phyloP scores from a whole-genome alignment of 1,284 basidiomycete species.

The Vanrija humicola region DNA sequence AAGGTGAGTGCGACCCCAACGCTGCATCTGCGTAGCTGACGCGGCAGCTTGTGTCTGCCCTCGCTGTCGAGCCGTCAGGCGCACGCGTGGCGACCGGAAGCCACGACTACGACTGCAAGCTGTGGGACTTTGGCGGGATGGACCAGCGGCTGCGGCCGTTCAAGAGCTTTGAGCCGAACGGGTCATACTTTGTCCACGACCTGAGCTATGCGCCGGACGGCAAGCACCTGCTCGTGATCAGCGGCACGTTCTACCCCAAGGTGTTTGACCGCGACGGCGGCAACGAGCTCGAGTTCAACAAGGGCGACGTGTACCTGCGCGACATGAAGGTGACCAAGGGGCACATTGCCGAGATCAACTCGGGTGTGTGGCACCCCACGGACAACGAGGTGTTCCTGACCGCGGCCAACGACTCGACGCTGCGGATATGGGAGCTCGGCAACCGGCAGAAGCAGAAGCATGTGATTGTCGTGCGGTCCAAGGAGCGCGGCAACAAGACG shows the following conservation, averaged over 20 bases:
- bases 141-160: slow-evolving; percentile 78
- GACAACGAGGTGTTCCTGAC: slow-evolving; percentile 82
- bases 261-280: slow-evolving; percentile 86
- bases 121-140: slow-evolving; percentile 99
- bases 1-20: slow-evolving; percentile 53
- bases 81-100: slow-evolving; percentile 86
- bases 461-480: slow-evolving; percentile 93
- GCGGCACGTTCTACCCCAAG: slow-evolving; percentile 81
- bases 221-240: slow-evolving; percentile 76
- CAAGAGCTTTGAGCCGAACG: slow-evolving; percentile 89
- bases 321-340: slow-evolving; percentile 97
- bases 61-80: slow-evolving; percentile 87
- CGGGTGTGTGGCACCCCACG: slow-evolving; percentile 88
- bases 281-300: slow-evolving; percentile 82
- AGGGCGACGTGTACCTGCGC: slow-evolving; percentile 95
- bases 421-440: slow-evolving; percentile 91
- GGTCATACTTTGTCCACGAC: slow-evolving; percentile 88
- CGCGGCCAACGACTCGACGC: slow-evolving; percentile 88
- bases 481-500: slow-evolving; percentile 90
- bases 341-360: slow-evolving; percentile 85
- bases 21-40: not conserved
- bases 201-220: slow-evolving; percentile 82
- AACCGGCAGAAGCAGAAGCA: slow-evolving; percentile 84
- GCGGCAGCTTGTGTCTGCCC: slow-evolving; percentile 71
- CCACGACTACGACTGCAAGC: slow-evolving; percentile 93